Conservation (phyloP, 2,329 filamentous ascomycete species). For the Neofusicoccum cordaticola region DNA sequence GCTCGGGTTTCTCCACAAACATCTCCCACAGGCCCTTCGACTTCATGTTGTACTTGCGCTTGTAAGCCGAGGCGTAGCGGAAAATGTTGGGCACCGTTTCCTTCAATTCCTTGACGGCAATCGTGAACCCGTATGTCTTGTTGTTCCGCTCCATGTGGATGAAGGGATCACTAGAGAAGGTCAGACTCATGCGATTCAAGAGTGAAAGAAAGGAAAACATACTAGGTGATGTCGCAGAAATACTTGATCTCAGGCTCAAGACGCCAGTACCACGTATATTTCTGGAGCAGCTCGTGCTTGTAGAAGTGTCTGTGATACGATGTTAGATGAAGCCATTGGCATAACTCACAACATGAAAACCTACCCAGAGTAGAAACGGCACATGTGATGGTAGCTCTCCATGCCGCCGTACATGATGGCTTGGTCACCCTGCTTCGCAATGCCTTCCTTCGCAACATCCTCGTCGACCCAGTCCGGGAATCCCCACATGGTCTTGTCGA, state of each 20-base stretch:
- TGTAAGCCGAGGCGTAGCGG: conserved; percentile 97
- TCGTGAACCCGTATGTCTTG: conserved; percentile 98
- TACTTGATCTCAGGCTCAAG: conserved; percentile 99
- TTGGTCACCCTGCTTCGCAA: conserved; percentile 91
- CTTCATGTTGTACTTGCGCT: conserved; percentile 82
- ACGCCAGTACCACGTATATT: conserved; percentile 99
- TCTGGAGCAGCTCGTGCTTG: conserved; percentile 89
- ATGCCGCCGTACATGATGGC: conserved; percentile 99
- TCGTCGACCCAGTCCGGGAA: conserved; percentile 95
- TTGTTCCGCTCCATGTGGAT: conserved; percentile 89
- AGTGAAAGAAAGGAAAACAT: conserved; percentile 36
- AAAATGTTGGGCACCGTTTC: conserved; percentile 99
- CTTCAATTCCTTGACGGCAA: conserved; percentile 94
- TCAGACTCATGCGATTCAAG: neutral
- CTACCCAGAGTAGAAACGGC: conserved; percentile 96
- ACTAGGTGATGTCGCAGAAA: conserved; percentile 99
- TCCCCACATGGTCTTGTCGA: conserved; percentile 88
- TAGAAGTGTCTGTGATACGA: conserved; percentile 72
- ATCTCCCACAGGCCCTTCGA: conserved; percentile 97
- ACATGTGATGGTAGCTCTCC: conserved; percentile 99
- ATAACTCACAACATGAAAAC: conserved; percentile 29
- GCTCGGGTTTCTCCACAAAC: conserved; percentile 77
- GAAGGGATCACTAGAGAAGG: conserved; percentile 73
- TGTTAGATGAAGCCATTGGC: conserved; percentile 20
- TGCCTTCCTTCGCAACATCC: conserved; percentile 91